Evolutionary conservation across 306 rosid species (phyloP).

Genomic region (Parietaria judaica): DNA sequence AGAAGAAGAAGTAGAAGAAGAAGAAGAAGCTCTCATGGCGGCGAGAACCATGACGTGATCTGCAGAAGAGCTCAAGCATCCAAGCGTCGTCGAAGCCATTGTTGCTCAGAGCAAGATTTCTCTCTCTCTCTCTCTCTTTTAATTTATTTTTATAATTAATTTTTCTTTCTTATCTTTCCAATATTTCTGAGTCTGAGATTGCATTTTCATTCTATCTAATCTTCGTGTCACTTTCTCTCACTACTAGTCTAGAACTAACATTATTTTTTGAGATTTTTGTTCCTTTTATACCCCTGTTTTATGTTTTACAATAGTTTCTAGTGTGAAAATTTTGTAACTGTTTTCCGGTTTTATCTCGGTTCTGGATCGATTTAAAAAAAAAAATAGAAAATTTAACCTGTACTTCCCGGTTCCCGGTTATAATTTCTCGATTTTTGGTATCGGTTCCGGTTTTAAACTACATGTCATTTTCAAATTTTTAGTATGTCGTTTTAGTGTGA

Average conservation of each 20-base stretch:
- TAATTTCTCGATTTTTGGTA: too few relatives aligned
- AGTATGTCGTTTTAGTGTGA: too few relatives aligned
- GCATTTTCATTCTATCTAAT: too few relatives aligned
- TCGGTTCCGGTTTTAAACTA: too few relatives aligned
- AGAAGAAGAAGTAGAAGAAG: conserved; percentile 11
- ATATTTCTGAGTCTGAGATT: neutral
- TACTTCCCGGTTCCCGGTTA: too few relatives aligned
- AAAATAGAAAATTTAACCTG: too few relatives aligned
- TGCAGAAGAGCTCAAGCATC: conserved; percentile 11
- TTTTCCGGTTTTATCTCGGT: too few relatives aligned
- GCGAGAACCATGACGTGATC: conserved; percentile 7
- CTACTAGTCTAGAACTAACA: neutral
- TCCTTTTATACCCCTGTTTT: neutral
- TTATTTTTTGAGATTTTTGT: neutral
- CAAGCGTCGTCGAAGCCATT: conserved; percentile 13
- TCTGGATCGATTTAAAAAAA: too few relatives aligned
- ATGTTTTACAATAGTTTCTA: too few relatives aligned
- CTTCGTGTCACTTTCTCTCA: neutral
- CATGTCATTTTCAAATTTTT: too few relatives aligned
- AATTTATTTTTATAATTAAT: neutral
- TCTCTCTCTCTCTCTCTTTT: conserved; percentile 5
- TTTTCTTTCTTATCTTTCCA: neutral
- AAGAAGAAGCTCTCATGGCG: conserved; percentile 5
- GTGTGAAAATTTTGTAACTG: too few relatives aligned
- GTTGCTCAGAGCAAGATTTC: neutral